Conservation (phyloP, 2,329 filamentous ascomycete species). For the Penicillium sp. region DNA sequence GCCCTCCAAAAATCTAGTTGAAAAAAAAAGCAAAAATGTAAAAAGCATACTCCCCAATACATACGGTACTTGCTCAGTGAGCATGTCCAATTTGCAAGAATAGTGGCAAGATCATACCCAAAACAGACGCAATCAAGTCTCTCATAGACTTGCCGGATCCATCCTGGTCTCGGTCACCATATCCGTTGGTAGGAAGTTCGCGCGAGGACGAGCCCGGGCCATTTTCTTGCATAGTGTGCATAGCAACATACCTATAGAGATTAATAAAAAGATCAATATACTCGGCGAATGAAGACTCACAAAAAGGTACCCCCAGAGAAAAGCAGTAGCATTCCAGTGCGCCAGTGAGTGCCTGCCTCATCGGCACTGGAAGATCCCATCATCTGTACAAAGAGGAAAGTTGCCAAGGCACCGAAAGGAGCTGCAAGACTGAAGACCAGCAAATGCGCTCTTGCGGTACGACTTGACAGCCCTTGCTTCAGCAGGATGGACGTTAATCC, state of each 20-base stretch:
- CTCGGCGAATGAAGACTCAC: slow-evolving; percentile 53
- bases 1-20: slow-evolving; percentile 14
- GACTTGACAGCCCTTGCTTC: slow-evolving; percentile 86
- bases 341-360: slow-evolving; percentile 69
- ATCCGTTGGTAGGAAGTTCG: slow-evolving; percentile 42
- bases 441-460: slow-evolving; percentile 77
- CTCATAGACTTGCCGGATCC: slow-evolving; percentile 44
- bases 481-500: slow-evolving; percentile 86
- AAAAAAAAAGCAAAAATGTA: slow-evolving; percentile 2
- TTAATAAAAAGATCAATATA: slow-evolving; percentile 14
- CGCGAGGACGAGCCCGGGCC: slow-evolving; percentile 32
- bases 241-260: slow-evolving; percentile 76
- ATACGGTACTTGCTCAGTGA: slow-evolving; percentile 30
- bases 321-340: slow-evolving; percentile 87
- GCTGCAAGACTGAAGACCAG: slow-evolving; percentile 90
- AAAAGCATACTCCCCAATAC: not conserved
- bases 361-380: slow-evolving; percentile 54
- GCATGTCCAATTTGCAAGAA: slow-evolving; percentile 50
- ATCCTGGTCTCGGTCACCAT: slow-evolving; percentile 39
- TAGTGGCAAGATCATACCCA: slow-evolving; percentile 48
- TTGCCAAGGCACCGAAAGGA: slow-evolving; percentile 77
- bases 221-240: slow-evolving; percentile 93
- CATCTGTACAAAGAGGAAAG: slow-evolving; percentile 75
- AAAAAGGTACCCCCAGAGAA: slow-evolving; percentile 96
- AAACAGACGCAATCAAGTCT: slow-evolving; percentile 47